phyloP scores from a whole-genome alignment of 345 rosid species.

The Brassica carinata region DNA sequence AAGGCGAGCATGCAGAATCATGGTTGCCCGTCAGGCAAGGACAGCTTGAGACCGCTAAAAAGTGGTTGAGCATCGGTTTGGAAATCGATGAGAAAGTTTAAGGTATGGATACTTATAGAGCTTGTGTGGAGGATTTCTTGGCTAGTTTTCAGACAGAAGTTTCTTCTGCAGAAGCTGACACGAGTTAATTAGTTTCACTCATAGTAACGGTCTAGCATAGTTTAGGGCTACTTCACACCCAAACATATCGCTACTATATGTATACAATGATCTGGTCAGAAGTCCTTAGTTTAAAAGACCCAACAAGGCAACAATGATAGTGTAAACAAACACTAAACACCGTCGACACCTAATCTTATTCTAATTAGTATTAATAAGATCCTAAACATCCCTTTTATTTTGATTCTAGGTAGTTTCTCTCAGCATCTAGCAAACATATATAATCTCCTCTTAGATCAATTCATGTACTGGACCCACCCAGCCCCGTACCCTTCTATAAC shows the following conservation, averaged over 20 bases:
- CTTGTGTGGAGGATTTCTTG: conserved; percentile 81
- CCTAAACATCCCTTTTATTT: not conserved
- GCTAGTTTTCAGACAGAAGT: conserved; percentile 53
- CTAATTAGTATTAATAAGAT: not conserved
- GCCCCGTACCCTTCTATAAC: too few species aligned
- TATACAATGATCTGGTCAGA: not conserved
- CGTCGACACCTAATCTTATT: not conserved
- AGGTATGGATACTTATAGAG: conserved; percentile 72
- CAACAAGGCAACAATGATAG: too few species aligned
- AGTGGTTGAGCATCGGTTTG: conserved; percentile 37
- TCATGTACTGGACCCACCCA: too few species aligned
- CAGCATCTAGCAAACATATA: not conserved
- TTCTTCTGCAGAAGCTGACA: not conserved
- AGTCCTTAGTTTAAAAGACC: too few species aligned
- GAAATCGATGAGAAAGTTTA: conserved; percentile 66
- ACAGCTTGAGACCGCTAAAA: too few species aligned
- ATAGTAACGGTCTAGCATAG: not conserved
- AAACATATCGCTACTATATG: not conserved
- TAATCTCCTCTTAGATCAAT: not conserved
- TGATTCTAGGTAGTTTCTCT: not conserved
- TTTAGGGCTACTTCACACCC: not conserved
- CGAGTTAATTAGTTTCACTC: not conserved
- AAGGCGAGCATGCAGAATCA: not conserved
- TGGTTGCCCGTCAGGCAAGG: too few species aligned
- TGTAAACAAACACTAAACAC: too few species aligned